These are phyloP conservation scores for Geosiphon pyriformis DNA, from an alignment of 192 early-diverging fungal genomes.

Conservation along the genomic window DNA sequence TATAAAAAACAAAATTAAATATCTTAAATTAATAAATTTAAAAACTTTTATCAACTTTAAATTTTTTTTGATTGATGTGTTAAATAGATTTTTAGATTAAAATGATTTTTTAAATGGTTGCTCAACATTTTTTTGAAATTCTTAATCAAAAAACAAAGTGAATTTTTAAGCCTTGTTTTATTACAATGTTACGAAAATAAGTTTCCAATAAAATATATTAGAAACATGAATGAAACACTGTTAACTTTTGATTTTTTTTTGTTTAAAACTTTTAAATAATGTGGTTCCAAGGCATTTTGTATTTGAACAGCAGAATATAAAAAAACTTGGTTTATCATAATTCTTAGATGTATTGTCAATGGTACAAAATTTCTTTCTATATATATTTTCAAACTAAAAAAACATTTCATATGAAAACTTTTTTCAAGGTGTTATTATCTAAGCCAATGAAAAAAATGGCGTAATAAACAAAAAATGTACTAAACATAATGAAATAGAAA, in stretches of 20 bases:
- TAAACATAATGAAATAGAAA: slow-evolving; percentile 1
- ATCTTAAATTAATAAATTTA: no score
- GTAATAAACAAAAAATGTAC: neutral
- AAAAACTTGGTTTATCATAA: neutral
- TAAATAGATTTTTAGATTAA: no score
- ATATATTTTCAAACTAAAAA: slow-evolving; percentile 2
- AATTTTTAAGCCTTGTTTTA: slow-evolving; percentile 16
- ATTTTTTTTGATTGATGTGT: no score
- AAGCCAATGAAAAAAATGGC: neutral
- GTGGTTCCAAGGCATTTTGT: neutral
- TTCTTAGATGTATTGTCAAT: slow-evolving; percentile 1
- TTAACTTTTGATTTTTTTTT: neutral
- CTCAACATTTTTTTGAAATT: no score
- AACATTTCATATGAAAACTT: slow-evolving; percentile 3
- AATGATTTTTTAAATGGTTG: no score
- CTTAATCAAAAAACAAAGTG: slow-evolving; percentile 7
- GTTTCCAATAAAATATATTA: neutral
- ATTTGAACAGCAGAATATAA: slow-evolving; percentile 10
- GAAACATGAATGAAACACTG: slow-evolving; percentile 14
- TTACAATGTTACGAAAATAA: neutral
- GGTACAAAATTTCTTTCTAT: neutral
- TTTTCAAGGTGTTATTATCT: neutral
- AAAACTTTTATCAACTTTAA: no score
- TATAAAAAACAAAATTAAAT: no score
- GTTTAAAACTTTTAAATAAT: neutral